Evolutionary conservation across 257 asterid genomes (phyloP), one percentile per base, ranked within the genome.

Genomic region (Nicotiana paniculata): DNA sequence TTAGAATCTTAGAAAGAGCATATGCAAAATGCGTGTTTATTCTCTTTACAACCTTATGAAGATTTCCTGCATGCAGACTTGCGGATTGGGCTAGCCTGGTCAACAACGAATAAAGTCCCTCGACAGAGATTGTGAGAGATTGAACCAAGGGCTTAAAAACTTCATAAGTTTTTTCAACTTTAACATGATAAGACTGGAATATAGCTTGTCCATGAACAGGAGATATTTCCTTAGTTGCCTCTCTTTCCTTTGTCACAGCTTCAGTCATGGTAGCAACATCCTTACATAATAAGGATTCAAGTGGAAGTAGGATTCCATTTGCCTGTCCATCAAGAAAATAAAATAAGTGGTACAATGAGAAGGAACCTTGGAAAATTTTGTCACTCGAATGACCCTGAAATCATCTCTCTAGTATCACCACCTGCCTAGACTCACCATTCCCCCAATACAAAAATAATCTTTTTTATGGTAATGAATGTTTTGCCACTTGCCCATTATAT

Each of bases 51-150:
- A 96, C 99, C 87, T 96, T 96, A 87, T 96, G 98, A 85, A 96
- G 98, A 88, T 96, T 96, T 82, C 99, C 99, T 21, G 99, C 98
- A 88, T 96, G 99, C 87, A 94, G 90, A 92, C 97, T 85, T 26
- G 99, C 97, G 78, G 99, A 90, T 88, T 90, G 91, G 68, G 98
- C 99, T 79, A 96, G 95, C 86, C 91, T 86, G 86, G 90, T 94
- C 90, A 94, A 78, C 90, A 91, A 79, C 15, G 97, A 91, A 91
- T 91, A 90, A 76, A 96, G 93, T 85, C 93, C 99, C 91, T 88
- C 84, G 81, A 92, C 94, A 46, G 97, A 92, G 54, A 77, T 84
- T 67, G 90, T 89, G 81, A 96, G 93, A 84, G 97, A 86, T 26
- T 94, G 93, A 48, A 93, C 93, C 93, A 93, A 91, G 78, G 98